These are phyloP conservation scores for Sporisorium iseilematis-ciliati DNA, from an alignment of 1,284 basidiomycete genomes.

Conservation along the genomic window DNA sequence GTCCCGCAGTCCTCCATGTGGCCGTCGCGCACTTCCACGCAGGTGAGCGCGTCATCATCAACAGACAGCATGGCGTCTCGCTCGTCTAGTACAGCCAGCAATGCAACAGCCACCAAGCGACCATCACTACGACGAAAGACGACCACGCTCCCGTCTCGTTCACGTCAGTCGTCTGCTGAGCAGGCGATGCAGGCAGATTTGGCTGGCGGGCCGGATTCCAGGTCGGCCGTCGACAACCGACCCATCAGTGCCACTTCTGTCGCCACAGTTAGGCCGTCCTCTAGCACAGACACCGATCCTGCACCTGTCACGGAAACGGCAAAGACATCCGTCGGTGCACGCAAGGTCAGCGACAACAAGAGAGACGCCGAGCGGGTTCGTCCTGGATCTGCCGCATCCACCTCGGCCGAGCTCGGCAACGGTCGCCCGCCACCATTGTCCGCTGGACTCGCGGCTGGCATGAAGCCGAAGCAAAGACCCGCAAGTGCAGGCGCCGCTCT, in stretches of 20 bases:
- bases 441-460: constrained; percentile 30
- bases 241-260: background rate
- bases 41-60: constrained; percentile 33
- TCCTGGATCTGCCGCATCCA: constrained; percentile 3
- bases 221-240: background rate
- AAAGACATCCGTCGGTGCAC: background rate
- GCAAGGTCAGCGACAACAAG: background rate
- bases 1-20: constrained; percentile 24
- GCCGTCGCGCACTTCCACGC: constrained; percentile 18
- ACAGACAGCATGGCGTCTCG: constrained; percentile 21
- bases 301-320: background rate
- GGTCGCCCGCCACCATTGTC: constrained; percentile 13
- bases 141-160: constrained; percentile 32
- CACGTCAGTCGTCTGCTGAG: constrained; percentile 47
- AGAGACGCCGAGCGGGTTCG: constrained; percentile 5
- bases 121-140: constrained; percentile 36
- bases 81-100: constrained; percentile 10
- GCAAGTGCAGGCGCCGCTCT: constrained; percentile 28
- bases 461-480: constrained; percentile 49
- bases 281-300: background rate
- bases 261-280: no score
- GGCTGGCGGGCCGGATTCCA: background rate
- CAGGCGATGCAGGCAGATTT: constrained; percentile 14
- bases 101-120: constrained; percentile 7
- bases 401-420: constrained; percentile 18